Base-by-base conservation (phyloP, 2,329 filamentous ascomycete species). In the Sporothrix dimorphospora region DNA sequence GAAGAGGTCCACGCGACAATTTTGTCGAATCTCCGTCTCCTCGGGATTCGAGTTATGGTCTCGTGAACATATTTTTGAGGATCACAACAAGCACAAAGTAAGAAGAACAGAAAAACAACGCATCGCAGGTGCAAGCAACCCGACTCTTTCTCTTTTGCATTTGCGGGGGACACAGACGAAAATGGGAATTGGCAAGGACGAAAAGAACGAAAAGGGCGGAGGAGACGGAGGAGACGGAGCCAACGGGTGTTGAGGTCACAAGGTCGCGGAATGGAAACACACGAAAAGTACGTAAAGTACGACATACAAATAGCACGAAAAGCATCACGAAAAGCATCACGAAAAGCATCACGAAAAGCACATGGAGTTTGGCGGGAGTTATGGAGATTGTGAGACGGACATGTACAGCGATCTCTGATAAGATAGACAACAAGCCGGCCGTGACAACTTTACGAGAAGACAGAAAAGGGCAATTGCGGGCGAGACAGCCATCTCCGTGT, bases 361-460 rank as follows among this genome's bases (percentile, higher is more conserved):
- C 24, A 66, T 49, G 63, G 63, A 9, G 55, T 59, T 38, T 34
- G 55, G 16, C 12, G 55, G 55, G 19, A n/a, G 16, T n/a, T 14
- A 42, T 27, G n/a, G 59, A 24, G 59, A 63, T 63, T 42, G 59
- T 65, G 59, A 66, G 21, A 66, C 63, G 63, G 63, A 8, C 40
- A 34, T 61, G 34, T 40, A n/a, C 24, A 21, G 9, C 1, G 11
- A 63, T 63, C 34, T 14, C 19, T 27, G 63, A 66, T 66, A 66
- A 66, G 63, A 66, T 49, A 66, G 63, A 49, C 63, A 66, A 66
- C 42, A n/a, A 12, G 40, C 63, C 63, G 63, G 63, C 63, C 63
- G 8, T 14, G 2, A 24, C 3, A 5, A 5, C 11, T 12, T 19
- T 61, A 40, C 34, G 57, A 61, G 34, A 19, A 57, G 53, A 8